Base-by-base conservation (phyloP, 768 basidiomycete genomes). In the Suillus spraguei region DNA sequence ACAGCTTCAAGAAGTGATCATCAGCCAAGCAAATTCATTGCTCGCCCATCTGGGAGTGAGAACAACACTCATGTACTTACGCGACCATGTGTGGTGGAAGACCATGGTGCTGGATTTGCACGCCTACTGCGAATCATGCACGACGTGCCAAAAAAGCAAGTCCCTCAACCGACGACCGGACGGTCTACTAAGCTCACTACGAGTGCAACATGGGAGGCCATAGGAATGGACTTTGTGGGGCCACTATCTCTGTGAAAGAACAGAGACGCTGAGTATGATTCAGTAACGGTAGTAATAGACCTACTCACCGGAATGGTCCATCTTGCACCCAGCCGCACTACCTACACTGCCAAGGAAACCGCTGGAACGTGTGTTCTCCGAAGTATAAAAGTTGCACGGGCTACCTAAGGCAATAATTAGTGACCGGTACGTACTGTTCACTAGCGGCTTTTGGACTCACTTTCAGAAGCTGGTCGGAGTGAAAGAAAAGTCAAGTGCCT, bases 371-470 rank as follows among this genome's bases (percentile, higher is more conserved):
- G 66, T 80, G 42, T 78, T 79, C 56, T 68, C 71, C 9, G 32
- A 71, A 1, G 70, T 81, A 0, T 80, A 79, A 49, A 76, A 75
- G 36, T 67, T 70, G 0, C 78, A 82, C 61, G 81, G 82, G 0
- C 60, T 83, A 1, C 82, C 79, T 0, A 61, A 66, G 2, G 32
- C 60, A 0, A 80, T 85, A 0, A 69, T 84, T 0, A 78, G 75
- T 17, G 81, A 83, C 60, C 65, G 80, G 1, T 81, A 82, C 60
- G 64, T 74, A 0, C 65, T 79, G 5, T 84, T 83, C 66, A 83
- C 79, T 0, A 78, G 79, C n/a, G 60, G 50, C 0, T 83, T 83
- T 63, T 83, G 82, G 83, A 55, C 60, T 10, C 68, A 72, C 9
- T 65, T 83, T 0, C 69, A 79, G 62, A 16, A 47, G 72, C 33